Evolutionary conservation across 306 rosid species (phyloP), one percentile per base, ranked within the genome.

Genomic region (Urtica urens): DNA sequence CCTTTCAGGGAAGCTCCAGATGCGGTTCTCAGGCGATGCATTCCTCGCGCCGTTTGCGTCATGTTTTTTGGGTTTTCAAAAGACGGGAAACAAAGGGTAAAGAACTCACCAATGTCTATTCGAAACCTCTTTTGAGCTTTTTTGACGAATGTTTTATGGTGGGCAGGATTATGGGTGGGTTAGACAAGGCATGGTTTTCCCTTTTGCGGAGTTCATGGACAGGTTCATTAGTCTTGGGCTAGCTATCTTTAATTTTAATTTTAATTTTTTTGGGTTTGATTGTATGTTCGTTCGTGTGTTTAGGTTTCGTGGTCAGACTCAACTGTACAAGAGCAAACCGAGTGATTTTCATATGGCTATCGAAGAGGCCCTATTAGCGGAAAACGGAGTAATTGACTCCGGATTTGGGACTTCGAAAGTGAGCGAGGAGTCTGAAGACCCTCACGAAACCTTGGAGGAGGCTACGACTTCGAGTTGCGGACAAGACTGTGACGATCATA

Each of bases 161-260:
- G 52, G 52, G 70, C 93, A 90, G 99, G 95, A 90, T 59, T 85
- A 85, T 37, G 94, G 92, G 17, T 90, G 99, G 99, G 95, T 77
- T 71, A 90, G 65, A 80, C 99, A 90, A 69, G 99, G 95, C 59
- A 79, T 67, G 92, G 59, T 90, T 26, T 85, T 66, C 60, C 99
- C 99, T 12, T 90, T 90, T 47, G 14, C 8, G 53, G 71, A 77
- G 38, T 90, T 81, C 73, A 55, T 85, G 69, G 84, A 75, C 57
- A 85, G 95, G 99, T 90, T 23, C 15, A 33, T 10, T 20, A 29
- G 33, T 55, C n/a, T 18, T 34, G 46, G 26, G 26, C 53, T 54
- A 39, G n/a, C 17, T 63, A 33, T 27, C 41, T 29, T 38, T n/a
- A 10, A 13, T 1, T n/a, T n/a, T n/a, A n/a, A n/a, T 34, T 34